Evolutionary conservation across 1,284 basidiomycete species (phyloP).

Genomic region (Ceratorhiza oryzae-sativae): DNA sequence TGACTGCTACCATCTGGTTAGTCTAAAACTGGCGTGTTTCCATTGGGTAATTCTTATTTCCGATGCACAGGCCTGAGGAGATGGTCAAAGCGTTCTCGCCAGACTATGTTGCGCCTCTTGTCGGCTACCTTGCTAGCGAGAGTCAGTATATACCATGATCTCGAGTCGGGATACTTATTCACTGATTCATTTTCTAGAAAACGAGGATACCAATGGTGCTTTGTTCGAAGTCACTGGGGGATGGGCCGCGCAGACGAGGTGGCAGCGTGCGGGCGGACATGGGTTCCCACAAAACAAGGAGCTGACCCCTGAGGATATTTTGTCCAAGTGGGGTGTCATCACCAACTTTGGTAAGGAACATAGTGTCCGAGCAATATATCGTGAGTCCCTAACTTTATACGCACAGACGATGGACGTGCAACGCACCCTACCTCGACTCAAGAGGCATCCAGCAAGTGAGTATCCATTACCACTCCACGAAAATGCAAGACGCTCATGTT

Average conservation of each 20-base stretch:
- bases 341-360: slow-evolving; percentile 75
- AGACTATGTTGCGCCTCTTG: slow-evolving; percentile 89
- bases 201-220: slow-evolving; percentile 75
- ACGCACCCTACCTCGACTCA: slow-evolving; percentile 76
- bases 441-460: slow-evolving; percentile 77
- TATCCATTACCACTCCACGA: too few species aligned
- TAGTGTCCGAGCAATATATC: too few species aligned
- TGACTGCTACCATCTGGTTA: slow-evolving; percentile 86
- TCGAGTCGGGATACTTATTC: too few species aligned
- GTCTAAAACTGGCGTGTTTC: slow-evolving; percentile 35
- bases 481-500: too few species aligned
- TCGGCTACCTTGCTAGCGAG: slow-evolving; percentile 89
- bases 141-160: too few species aligned
- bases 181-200: slow-evolving; percentile 55
- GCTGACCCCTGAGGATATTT: slow-evolving; percentile 79
- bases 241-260: slow-evolving; percentile 91
- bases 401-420: slow-evolving; percentile 73
- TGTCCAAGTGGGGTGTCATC: slow-evolving; percentile 80
- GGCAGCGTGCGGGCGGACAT: slow-evolving; percentile 89
- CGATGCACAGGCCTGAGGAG: slow-evolving; percentile 77
- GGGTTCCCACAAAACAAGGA: slow-evolving; percentile 83
- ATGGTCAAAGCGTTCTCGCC: slow-evolving; percentile 92
- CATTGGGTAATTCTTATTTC: background rate
- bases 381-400: too few species aligned
- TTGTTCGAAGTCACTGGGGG: slow-evolving; percentile 93